Base-by-base conservation (phyloP, 1,139 yeast genomes). In the Scheffersomyces stambukii region DNA sequence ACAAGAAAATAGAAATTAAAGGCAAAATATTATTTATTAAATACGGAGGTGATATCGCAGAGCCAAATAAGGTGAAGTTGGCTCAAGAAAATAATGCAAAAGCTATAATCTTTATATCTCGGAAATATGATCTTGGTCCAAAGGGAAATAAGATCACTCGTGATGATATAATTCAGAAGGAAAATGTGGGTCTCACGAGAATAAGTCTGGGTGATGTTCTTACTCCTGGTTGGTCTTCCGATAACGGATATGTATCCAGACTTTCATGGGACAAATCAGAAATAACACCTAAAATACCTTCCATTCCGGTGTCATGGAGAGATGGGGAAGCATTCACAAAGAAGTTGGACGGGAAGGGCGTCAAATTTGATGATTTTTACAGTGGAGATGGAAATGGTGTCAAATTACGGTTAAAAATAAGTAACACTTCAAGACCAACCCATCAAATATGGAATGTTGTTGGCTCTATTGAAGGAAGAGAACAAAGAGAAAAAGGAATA, bases 381-480 rank as follows among this genome's bases (percentile, higher is more conserved):
- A 60, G 69, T 6, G 71, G 71, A 1, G 61, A 57, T 7, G 50
- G 47, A 5, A 44, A 45, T n/a, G 31, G 36, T 3, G 42, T 38
- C 13, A 46, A 32, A 52, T 64, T 37, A 48, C 65, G 40, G 42
- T 70, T 46, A 48, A 60, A 31, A 60, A 47, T 79, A 20, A 48
- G 63, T 1, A 73, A 81, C 5, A 64, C 64, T 1, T 67, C 68
- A 28, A 66, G 78, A 37, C 68, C 73, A n/a, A 61, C 72, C 4
- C 95, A 88, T 40, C 75, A 75, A 14, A 62, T 83, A 3, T 81
- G 93, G 85, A 83, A 88, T 46, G 77, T 89, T 1, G 53, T 85
- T 18, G 95, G 93, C 1, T 73, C 81, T 28, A 74, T 91, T 13
- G 70, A 71, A 19, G 97, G 97, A 2, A 60, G 78, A 26, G 97